These are phyloP conservation scores for Hypoxylon rickii DNA, from an alignment of 495 filamentous ascomycete species.

Conservation along the genomic window DNA sequence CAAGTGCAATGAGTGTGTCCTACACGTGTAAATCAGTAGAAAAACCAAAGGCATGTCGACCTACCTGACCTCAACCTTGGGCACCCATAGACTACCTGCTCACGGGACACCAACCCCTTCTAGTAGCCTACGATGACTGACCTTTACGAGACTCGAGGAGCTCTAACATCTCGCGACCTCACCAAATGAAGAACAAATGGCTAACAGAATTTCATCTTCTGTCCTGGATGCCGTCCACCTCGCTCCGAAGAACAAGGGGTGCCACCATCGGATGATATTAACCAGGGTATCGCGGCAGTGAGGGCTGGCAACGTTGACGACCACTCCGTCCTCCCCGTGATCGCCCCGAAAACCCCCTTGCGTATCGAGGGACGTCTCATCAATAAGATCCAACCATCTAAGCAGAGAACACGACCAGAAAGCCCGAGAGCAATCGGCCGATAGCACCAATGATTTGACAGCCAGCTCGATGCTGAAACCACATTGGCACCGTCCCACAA, in stretches of 20 bases:
- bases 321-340: neutral
- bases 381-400: neutral
- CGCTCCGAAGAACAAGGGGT: neutral
- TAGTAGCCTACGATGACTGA: conserved; percentile 10
- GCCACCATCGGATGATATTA: neutral
- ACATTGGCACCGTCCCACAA: conserved; percentile 2
- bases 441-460: neutral
- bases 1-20: too few relatives aligned
- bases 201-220: neutral
- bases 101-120: neutral
- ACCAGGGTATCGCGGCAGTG: neutral
- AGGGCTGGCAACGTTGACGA: neutral
- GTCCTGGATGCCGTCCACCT: neutral
- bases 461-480: neutral
- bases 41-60: too few relatives aligned
- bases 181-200: neutral
- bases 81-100: conserved; percentile 14
- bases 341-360: neutral
- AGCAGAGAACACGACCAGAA: neutral
- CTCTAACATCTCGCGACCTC: conserved; percentile 1
- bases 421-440: neutral
- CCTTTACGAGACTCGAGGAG: too few relatives aligned
- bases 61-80: conserved; percentile 1
- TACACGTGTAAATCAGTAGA: too few relatives aligned
- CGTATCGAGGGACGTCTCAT: neutral